Conservation (phyloP, 2,329 filamentous ascomycete genomes). For the Cylindrodendrum hubeiense region DNA sequence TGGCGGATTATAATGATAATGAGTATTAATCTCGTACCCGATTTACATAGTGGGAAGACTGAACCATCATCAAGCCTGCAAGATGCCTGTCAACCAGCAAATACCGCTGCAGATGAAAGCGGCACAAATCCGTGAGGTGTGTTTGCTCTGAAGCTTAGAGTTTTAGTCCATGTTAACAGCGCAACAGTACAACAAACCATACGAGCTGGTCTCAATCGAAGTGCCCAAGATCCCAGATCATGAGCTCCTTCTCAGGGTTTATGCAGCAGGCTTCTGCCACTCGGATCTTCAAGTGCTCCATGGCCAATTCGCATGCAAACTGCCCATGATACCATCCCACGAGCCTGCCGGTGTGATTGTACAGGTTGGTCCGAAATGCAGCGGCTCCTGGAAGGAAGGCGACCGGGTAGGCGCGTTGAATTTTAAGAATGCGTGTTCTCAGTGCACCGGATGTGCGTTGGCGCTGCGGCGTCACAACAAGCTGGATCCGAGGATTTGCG, state of each 20-base stretch:
- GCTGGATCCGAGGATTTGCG: slow-evolving; percentile 49
- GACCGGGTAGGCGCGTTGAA: slow-evolving; percentile 53
- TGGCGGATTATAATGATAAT: neutral
- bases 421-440: slow-evolving; percentile 48
- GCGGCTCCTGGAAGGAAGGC: slow-evolving; percentile 44
- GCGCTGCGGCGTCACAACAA: slow-evolving; percentile 22
- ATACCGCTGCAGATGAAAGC: slow-evolving; percentile 17
- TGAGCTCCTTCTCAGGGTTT: slow-evolving; percentile 48
- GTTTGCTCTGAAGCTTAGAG: neutral
- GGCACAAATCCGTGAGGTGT: slow-evolving; percentile 8
- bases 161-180: neutral
- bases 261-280: slow-evolving; percentile 53
- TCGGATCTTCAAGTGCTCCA: slow-evolving; percentile 52
- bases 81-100: neutral
- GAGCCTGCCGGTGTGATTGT: slow-evolving; percentile 51
- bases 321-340: slow-evolving; percentile 50
- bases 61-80: neutral
- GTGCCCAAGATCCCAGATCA: slow-evolving; percentile 40
- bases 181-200: slow-evolving; percentile 46
- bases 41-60: neutral
- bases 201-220: slow-evolving; percentile 35
- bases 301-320: slow-evolving; percentile 46
- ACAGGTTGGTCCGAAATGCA: slow-evolving; percentile 40
- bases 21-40: neutral
- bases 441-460: slow-evolving; percentile 45